Evolutionary conservation across 169 alveolate species (phyloP).

Genomic region (Eimeria brunetti): DNA sequence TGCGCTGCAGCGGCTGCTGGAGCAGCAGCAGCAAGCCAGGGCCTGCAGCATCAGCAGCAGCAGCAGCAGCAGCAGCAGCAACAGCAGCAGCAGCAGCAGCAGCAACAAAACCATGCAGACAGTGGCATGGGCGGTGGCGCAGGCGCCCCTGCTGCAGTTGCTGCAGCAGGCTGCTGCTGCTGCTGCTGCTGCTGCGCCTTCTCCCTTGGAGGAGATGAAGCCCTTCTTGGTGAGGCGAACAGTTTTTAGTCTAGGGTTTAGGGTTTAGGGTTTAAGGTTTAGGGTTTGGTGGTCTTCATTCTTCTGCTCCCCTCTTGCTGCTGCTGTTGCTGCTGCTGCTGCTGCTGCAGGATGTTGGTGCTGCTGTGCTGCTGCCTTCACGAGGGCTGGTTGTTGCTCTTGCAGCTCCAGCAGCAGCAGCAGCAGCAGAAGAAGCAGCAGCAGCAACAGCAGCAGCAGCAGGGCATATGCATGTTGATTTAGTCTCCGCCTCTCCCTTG

Average conservation of each 20-base stretch:
- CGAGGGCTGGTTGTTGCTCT: conserved; percentile 9
- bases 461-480: neutral
- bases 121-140: conserved; percentile 47
- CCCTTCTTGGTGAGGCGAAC: conserved; percentile 5
- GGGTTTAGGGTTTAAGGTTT: conserved; percentile 16
- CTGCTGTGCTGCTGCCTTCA: conserved; percentile 6
- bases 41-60: conserved; percentile 17
- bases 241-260: neutral
- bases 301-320: neutral
- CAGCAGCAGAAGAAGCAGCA: conserved; percentile 50
- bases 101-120: conserved; percentile 25
- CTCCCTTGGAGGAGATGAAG: neutral
- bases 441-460: conserved; percentile 11
- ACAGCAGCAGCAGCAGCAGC: conserved; percentile 35
- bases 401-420: conserved; percentile 21
- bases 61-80: conserved; percentile 49
- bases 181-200: conserved; percentile 12
- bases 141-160: conserved; percentile 58
- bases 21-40: conserved; percentile 14
- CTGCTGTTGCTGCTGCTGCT: conserved; percentile 46
- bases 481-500: conserved; percentile 8
- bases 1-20: conserved; percentile 20
- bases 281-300: neutral
- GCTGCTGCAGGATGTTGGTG: conserved; percentile 38
- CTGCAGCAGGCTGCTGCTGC: conserved; percentile 54